Evolutionary conservation across 2,329 filamentous ascomycete species (phyloP).

Genomic region (Hypoxylon sp.): DNA sequence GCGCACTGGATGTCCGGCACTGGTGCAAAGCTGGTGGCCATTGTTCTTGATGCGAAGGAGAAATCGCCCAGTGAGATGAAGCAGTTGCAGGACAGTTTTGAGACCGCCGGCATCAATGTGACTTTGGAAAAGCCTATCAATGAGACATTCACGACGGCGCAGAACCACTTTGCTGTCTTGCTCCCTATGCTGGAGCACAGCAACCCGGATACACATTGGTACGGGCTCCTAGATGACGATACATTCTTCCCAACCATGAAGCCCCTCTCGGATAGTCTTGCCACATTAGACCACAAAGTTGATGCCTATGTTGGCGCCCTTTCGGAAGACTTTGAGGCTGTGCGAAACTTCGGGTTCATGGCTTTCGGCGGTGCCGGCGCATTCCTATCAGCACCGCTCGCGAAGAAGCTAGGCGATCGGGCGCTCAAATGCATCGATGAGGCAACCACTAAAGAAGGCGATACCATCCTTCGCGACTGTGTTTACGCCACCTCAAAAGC

Average conservation of each 20-base stretch:
- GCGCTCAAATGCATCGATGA: conserved; percentile 65
- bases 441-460: conserved; percentile 62
- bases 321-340: conserved; percentile 68
- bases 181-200: conserved; percentile 63
- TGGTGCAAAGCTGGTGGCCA: conserved; percentile 65
- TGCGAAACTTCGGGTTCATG: conserved; percentile 69
- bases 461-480: conserved; percentile 71
- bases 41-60: conserved; percentile 62
- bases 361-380: conserved; percentile 73
- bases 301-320: conserved; percentile 70
- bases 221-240: conserved; percentile 72
- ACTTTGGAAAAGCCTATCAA: conserved; percentile 55
- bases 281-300: conserved; percentile 63
- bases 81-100: conserved; percentile 54
- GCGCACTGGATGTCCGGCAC: conserved; percentile 69
- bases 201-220: conserved; percentile 66
- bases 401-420: conserved; percentile 62
- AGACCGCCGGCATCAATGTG: conserved; percentile 55
- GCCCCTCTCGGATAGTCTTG: conserved; percentile 64
- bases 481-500: conserved; percentile 68
- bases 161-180: conserved; percentile 71
- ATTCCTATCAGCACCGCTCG: conserved; percentile 69
- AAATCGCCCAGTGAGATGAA: conserved; percentile 52
- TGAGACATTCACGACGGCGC: conserved; percentile 59
- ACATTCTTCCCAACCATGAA: conserved; percentile 73